Conservation (phyloP, 2,329 filamentous ascomycete species). For the Ophiostoma sp. region DNA sequence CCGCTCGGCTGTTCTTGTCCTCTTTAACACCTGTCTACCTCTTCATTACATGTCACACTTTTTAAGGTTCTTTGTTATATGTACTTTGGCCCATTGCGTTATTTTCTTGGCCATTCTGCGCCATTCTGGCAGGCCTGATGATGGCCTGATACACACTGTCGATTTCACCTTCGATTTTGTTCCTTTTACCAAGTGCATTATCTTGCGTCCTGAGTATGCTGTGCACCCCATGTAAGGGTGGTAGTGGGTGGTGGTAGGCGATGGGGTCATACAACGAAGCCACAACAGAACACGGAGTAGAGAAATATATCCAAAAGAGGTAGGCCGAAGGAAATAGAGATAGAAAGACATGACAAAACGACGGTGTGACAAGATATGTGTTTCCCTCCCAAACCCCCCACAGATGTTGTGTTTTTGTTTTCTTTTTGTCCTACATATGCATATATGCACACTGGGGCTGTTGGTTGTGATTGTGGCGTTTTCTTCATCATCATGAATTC, state of each 20-base stretch:
- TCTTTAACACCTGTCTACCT: background rate
- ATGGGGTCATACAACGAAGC: background rate
- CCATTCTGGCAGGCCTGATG: background rate
- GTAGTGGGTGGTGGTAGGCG: background rate
- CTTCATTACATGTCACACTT: background rate
- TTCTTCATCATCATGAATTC: background rate
- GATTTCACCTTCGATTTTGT: background rate
- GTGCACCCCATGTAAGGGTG: background rate
- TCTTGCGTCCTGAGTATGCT: background rate
- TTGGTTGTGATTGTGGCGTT: background rate
- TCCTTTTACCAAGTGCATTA: background rate
- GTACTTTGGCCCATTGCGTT: background rate
- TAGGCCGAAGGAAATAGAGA: background rate
- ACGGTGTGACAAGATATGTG: conserved; percentile 3
- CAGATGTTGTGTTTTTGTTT: background rate
- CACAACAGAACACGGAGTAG: background rate
- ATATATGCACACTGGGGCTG: background rate
- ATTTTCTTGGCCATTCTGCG: background rate
- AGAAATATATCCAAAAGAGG: background rate
- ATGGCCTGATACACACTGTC: background rate
- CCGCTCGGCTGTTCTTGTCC: background rate
- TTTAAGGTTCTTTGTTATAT: background rate
- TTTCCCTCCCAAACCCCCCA: background rate
- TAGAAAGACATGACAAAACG: background rate
- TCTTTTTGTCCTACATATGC: background rate